A percentile compares a stretch with the other conserved stretches of the same genome.
Evolutionary conservation across 306 rosid genomes (phyloP).

Genomic region (Gleditsia sinensis): DNA sequence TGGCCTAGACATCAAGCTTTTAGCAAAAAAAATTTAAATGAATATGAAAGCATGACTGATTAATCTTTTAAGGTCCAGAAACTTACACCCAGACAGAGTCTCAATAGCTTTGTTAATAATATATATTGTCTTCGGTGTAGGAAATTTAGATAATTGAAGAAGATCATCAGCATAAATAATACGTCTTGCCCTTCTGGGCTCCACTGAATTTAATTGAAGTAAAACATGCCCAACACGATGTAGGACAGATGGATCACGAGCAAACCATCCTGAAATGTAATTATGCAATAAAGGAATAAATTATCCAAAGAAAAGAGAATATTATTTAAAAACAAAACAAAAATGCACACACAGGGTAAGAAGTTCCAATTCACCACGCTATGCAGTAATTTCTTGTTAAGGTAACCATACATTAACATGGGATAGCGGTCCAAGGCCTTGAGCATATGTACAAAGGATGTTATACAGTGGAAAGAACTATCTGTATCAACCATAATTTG

Average conservation of each 20-base stretch:
- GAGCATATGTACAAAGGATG: constrained; percentile 8
- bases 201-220: constrained; percentile 52
- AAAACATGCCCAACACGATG: constrained; percentile 66
- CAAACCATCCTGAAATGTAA: constrained; percentile 53
- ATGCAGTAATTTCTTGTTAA: not conserved
- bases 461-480: not conserved
- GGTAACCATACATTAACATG: constrained; percentile 10
- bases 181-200: constrained; percentile 53
- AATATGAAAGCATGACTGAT: not conserved
- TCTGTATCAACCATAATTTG: constrained; percentile 13
- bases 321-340: not conserved
- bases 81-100: constrained; percentile 67
- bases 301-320: not conserved
- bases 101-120: constrained; percentile 51
- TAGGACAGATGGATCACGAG: constrained; percentile 58
- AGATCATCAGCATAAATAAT: constrained; percentile 64
- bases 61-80: constrained; percentile 4
- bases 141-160: constrained; percentile 63
- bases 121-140: constrained; percentile 46
- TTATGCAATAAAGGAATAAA: constrained; percentile 20
- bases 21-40: not conserved
- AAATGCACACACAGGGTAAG: no score
- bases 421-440: not conserved
- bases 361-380: not conserved
- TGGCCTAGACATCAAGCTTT: not conserved